These are phyloP conservation scores for Protomyces lactucae-debilis DNA, from an alignment of 1,139 yeast genomes.

Conservation along the genomic window DNA sequence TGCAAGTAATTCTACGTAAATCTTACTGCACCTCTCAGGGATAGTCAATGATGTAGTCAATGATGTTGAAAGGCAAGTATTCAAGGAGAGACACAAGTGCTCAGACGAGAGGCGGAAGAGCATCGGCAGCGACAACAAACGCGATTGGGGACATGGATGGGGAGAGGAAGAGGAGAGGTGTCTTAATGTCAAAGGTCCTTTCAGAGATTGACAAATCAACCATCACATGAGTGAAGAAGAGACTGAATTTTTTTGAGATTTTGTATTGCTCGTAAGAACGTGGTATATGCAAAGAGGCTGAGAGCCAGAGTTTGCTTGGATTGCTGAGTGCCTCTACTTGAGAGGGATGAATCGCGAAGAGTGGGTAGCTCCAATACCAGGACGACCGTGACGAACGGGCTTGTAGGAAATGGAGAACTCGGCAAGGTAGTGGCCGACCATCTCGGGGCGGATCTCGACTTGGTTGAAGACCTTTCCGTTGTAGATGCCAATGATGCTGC, in stretches of 20 bases:
- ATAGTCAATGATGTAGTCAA: too few relatives aligned
- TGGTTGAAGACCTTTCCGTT: constrained; percentile 99
- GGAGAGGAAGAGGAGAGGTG: neutral
- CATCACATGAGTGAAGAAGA: neutral
- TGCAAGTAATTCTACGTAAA: too few relatives aligned
- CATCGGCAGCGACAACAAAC: too few relatives aligned
- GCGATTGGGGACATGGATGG: neutral
- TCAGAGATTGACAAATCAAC: neutral
- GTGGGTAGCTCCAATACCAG: constrained; percentile 77
- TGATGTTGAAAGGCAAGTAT: too few relatives aligned
- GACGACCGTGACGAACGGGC: constrained; percentile 99
- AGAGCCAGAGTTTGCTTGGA: neutral
- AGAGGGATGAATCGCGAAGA: constrained; percentile 77
- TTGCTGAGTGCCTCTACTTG: constrained; percentile 40
- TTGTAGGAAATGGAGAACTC: constrained; percentile 99
- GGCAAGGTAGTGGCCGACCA: constrained; percentile 99
- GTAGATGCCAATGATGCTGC: constrained; percentile 98
- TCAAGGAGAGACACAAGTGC: neutral
- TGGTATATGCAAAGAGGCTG: neutral
- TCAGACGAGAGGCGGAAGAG: neutral
- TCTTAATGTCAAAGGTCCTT: neutral
- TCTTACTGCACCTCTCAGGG: too few relatives aligned
- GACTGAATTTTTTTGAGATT: neutral
- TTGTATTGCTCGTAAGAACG: neutral
- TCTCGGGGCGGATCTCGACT: constrained; percentile 98